A percentile compares a stretch with the other conserved stretches of the same genome.
Evolutionary conservation across 2,329 filamentous ascomycete species (phyloP).

Genomic region (Coniella vitis): DNA sequence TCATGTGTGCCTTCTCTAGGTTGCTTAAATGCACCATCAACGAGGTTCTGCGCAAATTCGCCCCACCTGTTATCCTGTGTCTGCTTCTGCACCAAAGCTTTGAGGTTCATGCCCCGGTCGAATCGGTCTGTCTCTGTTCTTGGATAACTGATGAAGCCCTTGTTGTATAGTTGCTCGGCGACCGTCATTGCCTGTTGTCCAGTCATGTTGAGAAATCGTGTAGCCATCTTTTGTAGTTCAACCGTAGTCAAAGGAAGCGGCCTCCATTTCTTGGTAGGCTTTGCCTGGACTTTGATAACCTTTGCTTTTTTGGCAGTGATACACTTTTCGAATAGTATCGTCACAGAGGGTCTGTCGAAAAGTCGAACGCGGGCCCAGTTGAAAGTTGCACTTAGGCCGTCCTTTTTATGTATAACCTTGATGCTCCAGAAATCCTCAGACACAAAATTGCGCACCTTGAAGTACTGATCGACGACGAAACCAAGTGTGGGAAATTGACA

Average conservation of each 20-base stretch:
- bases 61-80: constrained; percentile 72
- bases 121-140: constrained; percentile 97
- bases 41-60: constrained; percentile 65
- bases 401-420: constrained; percentile 71
- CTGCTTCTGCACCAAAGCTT: constrained; percentile 75
- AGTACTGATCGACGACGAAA: constrained; percentile 94
- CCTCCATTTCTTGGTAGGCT: constrained; percentile 89
- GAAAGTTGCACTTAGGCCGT: constrained; percentile 75
- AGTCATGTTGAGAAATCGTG: constrained; percentile 79
- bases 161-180: constrained; percentile 84
- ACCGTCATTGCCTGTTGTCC: constrained; percentile 84
- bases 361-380: constrained; percentile 75
- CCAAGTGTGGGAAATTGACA: constrained; percentile 96
- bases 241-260: constrained; percentile 91
- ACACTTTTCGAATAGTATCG: constrained; percentile 81
- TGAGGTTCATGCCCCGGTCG: constrained; percentile 80
- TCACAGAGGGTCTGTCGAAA: constrained; percentile 78
- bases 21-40: constrained; percentile 70
- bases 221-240: constrained; percentile 93
- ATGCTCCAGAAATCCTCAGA: constrained; percentile 92
- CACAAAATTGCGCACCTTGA: constrained; percentile 87
- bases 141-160: constrained; percentile 95
- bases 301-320: constrained; percentile 68
- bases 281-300: constrained; percentile 80
- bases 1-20: constrained; percentile 82